These are phyloP conservation scores for Botrytis squamosa DNA, from an alignment of 2,329 filamentous ascomycete genomes.

Conservation along the genomic window DNA sequence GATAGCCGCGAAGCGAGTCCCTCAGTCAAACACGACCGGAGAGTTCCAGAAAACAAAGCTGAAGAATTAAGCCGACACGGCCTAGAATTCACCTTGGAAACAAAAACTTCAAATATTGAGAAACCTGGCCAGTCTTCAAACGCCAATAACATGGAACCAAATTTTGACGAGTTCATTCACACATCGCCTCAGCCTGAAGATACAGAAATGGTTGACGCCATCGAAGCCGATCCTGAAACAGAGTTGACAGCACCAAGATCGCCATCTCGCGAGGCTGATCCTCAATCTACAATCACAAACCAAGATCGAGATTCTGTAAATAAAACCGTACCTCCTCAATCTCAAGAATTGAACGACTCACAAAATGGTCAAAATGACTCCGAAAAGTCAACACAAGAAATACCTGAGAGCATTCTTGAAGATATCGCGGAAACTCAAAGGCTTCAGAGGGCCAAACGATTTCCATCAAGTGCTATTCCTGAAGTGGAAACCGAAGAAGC, in stretches of 20 bases:
- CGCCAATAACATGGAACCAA: not conserved
- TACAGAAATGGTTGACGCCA: not conserved
- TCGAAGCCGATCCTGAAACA: not conserved
- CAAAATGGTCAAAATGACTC: not conserved
- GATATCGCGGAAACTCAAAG: not conserved
- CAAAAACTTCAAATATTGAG: not conserved
- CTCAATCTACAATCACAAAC: not conserved
- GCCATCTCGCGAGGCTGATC: not conserved
- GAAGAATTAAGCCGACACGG: not conserved
- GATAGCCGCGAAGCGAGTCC: slow-evolving; percentile 10
- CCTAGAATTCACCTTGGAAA: not conserved
- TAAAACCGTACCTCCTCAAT: not conserved
- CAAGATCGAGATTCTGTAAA: not conserved
- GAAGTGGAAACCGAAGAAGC: not conserved
- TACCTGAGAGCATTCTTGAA: not conserved
- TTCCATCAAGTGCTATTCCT: slow-evolving; percentile 3
- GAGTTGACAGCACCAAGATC: not conserved
- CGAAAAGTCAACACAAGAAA: slow-evolving; percentile 1
- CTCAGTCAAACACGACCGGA: not conserved
- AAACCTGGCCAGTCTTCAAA: not conserved
- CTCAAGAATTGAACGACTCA: not conserved
- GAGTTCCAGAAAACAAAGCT: not conserved
- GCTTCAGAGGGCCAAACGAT: not conserved
- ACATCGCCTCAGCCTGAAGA: not conserved
- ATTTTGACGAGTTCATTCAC: not conserved